Conservation (phyloP, 306 rosid genomes). For the Hylodesmum podocarpum region DNA sequence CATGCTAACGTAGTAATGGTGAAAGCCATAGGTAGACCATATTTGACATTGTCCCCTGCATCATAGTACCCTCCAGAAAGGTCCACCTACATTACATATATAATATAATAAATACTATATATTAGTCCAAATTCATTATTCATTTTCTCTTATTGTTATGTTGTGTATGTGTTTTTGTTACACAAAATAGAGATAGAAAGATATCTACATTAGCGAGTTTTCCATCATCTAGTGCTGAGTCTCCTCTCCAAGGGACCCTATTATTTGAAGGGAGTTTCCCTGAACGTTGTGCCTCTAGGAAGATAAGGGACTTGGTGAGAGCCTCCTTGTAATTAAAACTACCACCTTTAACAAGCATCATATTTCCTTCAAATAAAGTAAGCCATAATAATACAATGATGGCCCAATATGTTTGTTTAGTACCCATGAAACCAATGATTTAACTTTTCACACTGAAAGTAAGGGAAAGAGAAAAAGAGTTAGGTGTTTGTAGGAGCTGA, state of each 20-base stretch:
- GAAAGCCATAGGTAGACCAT: conserved; percentile 95
- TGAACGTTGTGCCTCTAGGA: conserved; percentile 93
- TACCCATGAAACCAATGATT: conserved; percentile 34
- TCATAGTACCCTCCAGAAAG: conserved; percentile 92
- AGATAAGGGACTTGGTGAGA: conserved; percentile 75
- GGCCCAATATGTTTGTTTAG: conserved; percentile 34
- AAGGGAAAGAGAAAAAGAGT: background rate
- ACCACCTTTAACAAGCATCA: conserved; percentile 38
- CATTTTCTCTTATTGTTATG: background rate
- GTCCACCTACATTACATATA: conserved; percentile 53
- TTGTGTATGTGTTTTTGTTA: background rate
- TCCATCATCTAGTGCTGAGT: conserved; percentile 84
- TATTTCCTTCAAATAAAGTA: conserved; percentile 41
- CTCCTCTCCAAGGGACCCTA: conserved; percentile 85
- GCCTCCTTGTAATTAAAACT: conserved; percentile 72
- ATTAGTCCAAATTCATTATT: background rate
- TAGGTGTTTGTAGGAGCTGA: background rate
- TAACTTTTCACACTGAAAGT: background rate
- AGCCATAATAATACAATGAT: conserved; percentile 62
- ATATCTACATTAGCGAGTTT: conserved; percentile 51
- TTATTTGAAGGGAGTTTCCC: conserved; percentile 80
- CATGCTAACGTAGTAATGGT: conserved; percentile 81
- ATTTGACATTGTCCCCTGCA: conserved; percentile 97
- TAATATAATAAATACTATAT: background rate
- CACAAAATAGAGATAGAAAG: background rate